Evolutionary conservation across 768 basidiomycete genomes (phyloP).

Genomic region (Tulasnella sp.): DNA sequence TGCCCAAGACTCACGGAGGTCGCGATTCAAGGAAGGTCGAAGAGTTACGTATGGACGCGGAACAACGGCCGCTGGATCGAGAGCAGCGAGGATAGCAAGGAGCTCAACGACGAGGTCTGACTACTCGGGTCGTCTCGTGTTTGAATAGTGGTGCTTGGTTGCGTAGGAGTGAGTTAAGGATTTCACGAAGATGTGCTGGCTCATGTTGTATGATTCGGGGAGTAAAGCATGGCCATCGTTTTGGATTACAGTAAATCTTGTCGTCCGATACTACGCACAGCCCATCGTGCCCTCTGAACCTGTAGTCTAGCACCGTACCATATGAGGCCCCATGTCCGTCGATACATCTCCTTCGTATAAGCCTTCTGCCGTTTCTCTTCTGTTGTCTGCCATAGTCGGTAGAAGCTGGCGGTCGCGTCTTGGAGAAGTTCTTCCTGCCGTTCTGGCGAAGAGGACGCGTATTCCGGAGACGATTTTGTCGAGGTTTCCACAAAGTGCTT

Average conservation of each 20-base stretch:
- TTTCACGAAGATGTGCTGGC: background rate
- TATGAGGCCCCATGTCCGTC: slow-evolving; percentile 51
- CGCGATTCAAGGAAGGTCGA: background rate
- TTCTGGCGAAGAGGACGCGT: slow-evolving; percentile 35
- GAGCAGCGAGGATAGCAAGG: background rate
- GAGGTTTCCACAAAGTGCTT: slow-evolving; percentile 51
- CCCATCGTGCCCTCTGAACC: slow-evolving; percentile 35
- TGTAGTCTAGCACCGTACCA: slow-evolving; percentile 50
- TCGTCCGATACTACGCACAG: background rate
- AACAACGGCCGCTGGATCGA: background rate
- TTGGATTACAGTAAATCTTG: background rate
- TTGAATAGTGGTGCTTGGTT: too few species aligned
- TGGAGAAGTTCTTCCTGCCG: slow-evolving; percentile 51
- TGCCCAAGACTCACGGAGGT: background rate
- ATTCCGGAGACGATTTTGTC: slow-evolving; percentile 38
- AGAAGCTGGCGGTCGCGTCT: slow-evolving; percentile 55
- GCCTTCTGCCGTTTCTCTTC: slow-evolving; percentile 49
- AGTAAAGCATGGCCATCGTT: background rate
- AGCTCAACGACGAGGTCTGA: background rate
- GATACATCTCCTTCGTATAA: slow-evolving; percentile 63
- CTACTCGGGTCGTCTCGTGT: background rate
- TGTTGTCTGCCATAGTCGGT: slow-evolving; percentile 63
- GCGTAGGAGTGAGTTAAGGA: background rate
- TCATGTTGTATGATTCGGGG: background rate
- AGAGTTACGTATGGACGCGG: background rate